Percentiles rank a stretch among this genome's conserved stretches.
Evolutionary conservation across 78 protist species (phyloP).

Genomic region (Andalucia godoyi): DNA sequence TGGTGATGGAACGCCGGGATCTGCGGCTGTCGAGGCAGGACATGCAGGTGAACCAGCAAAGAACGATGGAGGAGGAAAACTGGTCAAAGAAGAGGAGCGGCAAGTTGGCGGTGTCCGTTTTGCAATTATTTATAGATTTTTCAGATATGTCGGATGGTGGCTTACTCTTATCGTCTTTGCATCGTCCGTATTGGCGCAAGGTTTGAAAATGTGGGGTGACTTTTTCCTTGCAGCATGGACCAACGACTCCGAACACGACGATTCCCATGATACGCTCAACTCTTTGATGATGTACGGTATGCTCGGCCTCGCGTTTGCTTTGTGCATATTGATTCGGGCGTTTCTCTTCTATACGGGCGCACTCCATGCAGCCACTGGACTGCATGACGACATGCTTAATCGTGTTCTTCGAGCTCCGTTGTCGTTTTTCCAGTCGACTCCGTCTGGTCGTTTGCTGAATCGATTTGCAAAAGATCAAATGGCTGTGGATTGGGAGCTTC

Average conservation of each 20-base stretch:
- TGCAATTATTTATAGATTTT: background rate
- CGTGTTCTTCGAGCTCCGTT: background rate
- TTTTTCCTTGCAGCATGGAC: background rate
- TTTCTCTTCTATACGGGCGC: no score
- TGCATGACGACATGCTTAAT: background rate
- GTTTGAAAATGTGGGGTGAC: background rate
- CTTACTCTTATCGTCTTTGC: background rate
- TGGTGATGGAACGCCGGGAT: no score
- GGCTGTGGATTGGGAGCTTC: background rate
- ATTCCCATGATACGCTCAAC: no score
- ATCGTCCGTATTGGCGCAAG: background rate
- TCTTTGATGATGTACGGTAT: background rate
- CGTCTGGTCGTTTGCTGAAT: conserved; percentile 12
- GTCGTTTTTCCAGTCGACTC: conserved; percentile 1
- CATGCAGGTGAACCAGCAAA: background rate
- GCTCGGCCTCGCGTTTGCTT: background rate
- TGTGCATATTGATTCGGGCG: no score
- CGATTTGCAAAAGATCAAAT: background rate
- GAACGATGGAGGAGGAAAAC: background rate
- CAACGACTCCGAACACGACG: background rate
- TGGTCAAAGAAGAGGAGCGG: background rate
- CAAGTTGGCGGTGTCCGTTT: background rate
- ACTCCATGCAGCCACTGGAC: no score
- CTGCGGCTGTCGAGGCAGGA: background rate
- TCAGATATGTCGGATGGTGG: background rate